These are phyloP conservation scores for Syzygium aqueum DNA, from an alignment of 345 rosid species.

Conservation along the genomic window DNA sequence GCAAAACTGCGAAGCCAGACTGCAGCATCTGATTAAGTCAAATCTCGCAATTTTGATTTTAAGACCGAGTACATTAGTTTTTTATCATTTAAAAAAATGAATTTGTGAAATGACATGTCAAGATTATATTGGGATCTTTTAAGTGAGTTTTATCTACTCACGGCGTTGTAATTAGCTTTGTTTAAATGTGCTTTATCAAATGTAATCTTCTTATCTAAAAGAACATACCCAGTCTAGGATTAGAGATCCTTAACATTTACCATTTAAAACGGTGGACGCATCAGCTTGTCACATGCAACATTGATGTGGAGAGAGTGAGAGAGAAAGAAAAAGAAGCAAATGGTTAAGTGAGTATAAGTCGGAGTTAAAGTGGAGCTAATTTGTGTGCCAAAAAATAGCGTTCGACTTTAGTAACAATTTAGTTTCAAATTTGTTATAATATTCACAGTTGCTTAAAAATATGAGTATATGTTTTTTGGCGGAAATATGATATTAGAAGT, in stretches of 20 bases:
- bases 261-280: background rate
- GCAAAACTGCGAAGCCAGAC: background rate
- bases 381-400: background rate
- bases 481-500: rapidly evolving
- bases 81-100: background rate
- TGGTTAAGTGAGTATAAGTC: background rate
- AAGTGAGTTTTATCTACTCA: background rate
- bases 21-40: background rate
- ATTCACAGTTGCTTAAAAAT: background rate
- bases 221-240: background rate
- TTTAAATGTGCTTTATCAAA: background rate
- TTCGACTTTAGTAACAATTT: background rate
- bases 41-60: background rate
- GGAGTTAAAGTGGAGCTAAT: background rate
- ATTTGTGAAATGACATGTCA: background rate
- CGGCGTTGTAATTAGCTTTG: background rate
- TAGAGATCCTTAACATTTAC: background rate
- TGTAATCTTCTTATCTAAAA: background rate
- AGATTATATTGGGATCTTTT: background rate
- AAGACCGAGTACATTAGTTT: background rate
- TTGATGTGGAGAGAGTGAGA: background rate
- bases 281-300: background rate
- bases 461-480: background rate
- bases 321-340: background rate
- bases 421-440: no score